These are phyloP conservation scores for Candida jianshihensis DNA, from an alignment of 805 yeast species.

Conservation along the genomic window DNA sequence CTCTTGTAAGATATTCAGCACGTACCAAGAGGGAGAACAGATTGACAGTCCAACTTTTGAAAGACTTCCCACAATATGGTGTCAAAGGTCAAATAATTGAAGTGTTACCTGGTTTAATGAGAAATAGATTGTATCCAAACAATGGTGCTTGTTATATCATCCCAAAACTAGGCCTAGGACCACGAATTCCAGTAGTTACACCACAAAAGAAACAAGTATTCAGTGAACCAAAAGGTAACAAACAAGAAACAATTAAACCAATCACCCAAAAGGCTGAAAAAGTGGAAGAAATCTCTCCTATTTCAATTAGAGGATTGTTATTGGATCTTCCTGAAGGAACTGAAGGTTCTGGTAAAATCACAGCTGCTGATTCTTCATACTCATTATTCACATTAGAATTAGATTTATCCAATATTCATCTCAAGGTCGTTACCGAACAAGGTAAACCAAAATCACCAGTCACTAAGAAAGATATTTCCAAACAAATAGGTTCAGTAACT, in stretches of 20 bases:
- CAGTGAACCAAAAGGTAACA: constrained; percentile 2
- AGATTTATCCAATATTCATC: constrained; percentile 10
- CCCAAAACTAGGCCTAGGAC: constrained; percentile 16
- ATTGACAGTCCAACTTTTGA: constrained; percentile 69
- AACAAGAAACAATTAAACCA: background rate
- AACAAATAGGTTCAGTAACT: constrained; percentile 7
- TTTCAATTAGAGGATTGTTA: constrained; percentile 17
- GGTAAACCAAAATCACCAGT: constrained; percentile 1
- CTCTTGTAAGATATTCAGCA: constrained; percentile 37
- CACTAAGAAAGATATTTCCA: constrained; percentile 8
- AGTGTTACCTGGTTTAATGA: constrained; percentile 78
- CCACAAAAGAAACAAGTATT: constrained; percentile 9
- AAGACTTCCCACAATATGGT: constrained; percentile 60
- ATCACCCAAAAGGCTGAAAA: constrained; percentile 2
- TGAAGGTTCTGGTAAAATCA: constrained; percentile 1
- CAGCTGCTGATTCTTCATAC: constrained; percentile 9
- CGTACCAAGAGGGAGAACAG: constrained; percentile 43
- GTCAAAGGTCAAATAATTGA: constrained; percentile 62
- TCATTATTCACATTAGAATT: constrained; percentile 19
- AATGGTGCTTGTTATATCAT: constrained; percentile 72
- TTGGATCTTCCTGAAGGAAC: constrained; percentile 13
- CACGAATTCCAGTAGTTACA: constrained; percentile 21
- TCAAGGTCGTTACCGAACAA: constrained; percentile 2
- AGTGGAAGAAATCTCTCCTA: constrained; percentile 6
- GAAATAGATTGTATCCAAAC: constrained; percentile 61